These are phyloP conservation scores for Apiospora pterosperma DNA, from an alignment of 2,329 filamentous ascomycete species.

Conservation along the genomic window DNA sequence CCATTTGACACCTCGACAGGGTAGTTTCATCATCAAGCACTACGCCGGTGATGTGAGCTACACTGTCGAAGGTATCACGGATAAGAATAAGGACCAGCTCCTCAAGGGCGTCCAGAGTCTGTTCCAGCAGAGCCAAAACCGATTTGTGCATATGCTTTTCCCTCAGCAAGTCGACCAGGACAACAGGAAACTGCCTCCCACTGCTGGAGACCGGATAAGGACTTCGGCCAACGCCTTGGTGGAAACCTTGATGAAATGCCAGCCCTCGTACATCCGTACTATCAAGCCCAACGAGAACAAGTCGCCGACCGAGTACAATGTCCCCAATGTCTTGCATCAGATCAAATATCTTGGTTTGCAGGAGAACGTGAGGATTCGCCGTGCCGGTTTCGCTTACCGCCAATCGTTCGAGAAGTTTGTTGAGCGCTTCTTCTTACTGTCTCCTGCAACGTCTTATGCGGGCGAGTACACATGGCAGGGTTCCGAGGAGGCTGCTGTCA, in stretches of 20 bases:
- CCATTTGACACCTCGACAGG: conserved; percentile 87
- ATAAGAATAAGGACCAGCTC: conserved; percentile 98
- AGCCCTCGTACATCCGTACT: conserved; percentile 95
- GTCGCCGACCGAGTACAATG: conserved; percentile 88
- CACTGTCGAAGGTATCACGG: conserved; percentile 92
- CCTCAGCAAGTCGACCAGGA: conserved; percentile 92
- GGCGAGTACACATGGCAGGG: conserved; percentile 97
- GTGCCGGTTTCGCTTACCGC: conserved; percentile 94
- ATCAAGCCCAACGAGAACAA: conserved; percentile 99
- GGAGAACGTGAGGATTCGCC: conserved; percentile 95
- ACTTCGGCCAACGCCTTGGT: conserved; percentile 92
- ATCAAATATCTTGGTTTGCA: conserved; percentile 99
- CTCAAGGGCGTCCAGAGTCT: conserved; percentile 90
- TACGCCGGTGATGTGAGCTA: conserved; percentile 97
- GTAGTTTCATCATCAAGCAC: conserved; percentile 97
- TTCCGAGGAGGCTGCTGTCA: conserved; percentile 80
- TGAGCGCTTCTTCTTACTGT: conserved; percentile 92
- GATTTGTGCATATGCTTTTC: conserved; percentile 85
- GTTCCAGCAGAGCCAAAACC: conserved; percentile 78
- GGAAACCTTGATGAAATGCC: conserved; percentile 92
- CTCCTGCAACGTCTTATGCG: conserved; percentile 90
- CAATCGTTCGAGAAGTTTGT: conserved; percentile 98
- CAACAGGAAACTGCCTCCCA: conserved; percentile 89
- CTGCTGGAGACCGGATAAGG: conserved; percentile 95
- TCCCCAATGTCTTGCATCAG: conserved; percentile 90